These are phyloP conservation scores for Camelina laxa DNA, from an alignment of 345 rosid species.

Conservation along the genomic window DNA sequence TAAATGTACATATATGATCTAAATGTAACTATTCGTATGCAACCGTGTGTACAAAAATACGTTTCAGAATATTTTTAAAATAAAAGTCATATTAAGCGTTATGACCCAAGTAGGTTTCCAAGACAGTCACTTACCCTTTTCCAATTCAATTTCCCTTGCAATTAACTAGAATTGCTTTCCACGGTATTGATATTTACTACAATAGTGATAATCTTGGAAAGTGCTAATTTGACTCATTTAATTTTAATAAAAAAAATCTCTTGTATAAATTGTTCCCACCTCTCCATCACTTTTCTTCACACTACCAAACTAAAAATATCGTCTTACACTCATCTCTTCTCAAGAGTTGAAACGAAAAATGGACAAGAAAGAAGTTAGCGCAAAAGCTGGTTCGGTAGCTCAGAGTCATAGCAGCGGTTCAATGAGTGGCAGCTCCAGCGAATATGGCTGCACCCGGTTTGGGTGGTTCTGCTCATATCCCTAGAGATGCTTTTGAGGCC, in stretches of 20 bases:
- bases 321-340: not conserved
- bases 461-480: constrained; percentile 20
- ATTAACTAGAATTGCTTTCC: not conserved
- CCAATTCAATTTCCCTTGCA: not conserved
- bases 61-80: no score
- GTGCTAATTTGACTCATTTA: not conserved
- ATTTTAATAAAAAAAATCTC: not conserved
- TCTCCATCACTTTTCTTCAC: not conserved
- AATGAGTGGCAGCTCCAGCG: not conserved
- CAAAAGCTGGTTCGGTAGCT: constrained; percentile 17
- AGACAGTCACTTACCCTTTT: not conserved
- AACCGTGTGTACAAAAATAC: no score
- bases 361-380: constrained; percentile 19
- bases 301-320: not conserved
- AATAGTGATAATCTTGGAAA: not conserved
- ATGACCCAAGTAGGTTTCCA: not conserved
- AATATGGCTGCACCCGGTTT: constrained; percentile 32
- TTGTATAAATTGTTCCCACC: not conserved
- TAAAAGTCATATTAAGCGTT: no score
- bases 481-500: constrained; percentile 20
- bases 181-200: not conserved
- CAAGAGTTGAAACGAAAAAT: not conserved
- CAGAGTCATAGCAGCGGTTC: no score
- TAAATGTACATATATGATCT: no score
- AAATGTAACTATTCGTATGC: no score